Conservation (phyloP, 805 yeast genomes). For the Phaffomyces opuntiae region DNA sequence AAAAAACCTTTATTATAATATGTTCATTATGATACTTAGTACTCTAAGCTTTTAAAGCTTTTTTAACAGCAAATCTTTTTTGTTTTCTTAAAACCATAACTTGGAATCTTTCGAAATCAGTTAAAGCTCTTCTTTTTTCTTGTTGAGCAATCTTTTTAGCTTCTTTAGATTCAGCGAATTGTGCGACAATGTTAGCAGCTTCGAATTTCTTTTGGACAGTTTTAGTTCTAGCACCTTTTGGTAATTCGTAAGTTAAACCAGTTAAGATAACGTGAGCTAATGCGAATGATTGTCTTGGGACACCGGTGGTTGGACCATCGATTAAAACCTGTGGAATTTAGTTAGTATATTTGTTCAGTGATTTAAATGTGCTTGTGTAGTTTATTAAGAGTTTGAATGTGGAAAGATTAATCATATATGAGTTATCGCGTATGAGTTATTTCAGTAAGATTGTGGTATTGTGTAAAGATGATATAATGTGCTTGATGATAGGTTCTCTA, state of each 20-base stretch:
- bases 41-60: slow-evolving; percentile 88
- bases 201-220: slow-evolving; percentile 89
- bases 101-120: slow-evolving; percentile 99
- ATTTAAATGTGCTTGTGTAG: too few species aligned
- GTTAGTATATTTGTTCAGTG: slow-evolving; percentile 21
- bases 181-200: slow-evolving; percentile 78
- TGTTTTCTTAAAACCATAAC: slow-evolving; percentile 96
- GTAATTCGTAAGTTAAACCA: slow-evolving; percentile 80
- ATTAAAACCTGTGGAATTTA: slow-evolving; percentile 57
- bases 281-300: slow-evolving; percentile 86
- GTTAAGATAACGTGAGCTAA: slow-evolving; percentile 89
- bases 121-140: slow-evolving; percentile 84
- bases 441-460: too few species aligned
- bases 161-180: slow-evolving; percentile 94
- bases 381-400: too few species aligned
- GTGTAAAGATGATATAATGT: too few species aligned
- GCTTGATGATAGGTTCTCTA: too few species aligned
- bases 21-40: slow-evolving; percentile 8
- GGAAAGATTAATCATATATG: too few species aligned
- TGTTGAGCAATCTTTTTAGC: slow-evolving; percentile 97
- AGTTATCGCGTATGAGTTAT: too few species aligned
- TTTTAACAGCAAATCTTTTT: slow-evolving; percentile 90
- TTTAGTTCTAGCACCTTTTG: slow-evolving; percentile 92
- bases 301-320: slow-evolving; percentile 89
- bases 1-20: slow-evolving; percentile 21